A percentile compares a stretch with the other conserved stretches of the same genome.
These are phyloP conservation scores for Trichophaea hybrida DNA, from an alignment of 2,329 filamentous ascomycete species.

Conservation along the genomic window DNA sequence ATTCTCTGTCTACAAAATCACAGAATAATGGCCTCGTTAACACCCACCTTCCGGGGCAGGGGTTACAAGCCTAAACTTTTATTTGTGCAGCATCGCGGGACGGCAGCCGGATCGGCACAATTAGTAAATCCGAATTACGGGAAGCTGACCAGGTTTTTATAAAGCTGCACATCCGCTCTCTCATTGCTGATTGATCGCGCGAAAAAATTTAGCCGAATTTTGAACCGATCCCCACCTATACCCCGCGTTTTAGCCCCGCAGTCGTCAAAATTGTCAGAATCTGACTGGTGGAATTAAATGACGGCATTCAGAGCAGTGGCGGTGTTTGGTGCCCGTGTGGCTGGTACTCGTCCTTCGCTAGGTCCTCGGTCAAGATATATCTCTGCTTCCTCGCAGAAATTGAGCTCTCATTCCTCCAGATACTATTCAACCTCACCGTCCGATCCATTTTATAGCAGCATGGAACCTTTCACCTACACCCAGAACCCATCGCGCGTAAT, in stretches of 20 bases:
- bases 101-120: background rate
- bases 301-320: background rate
- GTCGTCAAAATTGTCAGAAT: background rate
- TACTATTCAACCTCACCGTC: background rate
- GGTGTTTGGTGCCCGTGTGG: background rate
- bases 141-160: background rate
- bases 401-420: background rate
- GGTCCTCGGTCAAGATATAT: background rate
- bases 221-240: background rate
- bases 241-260: conserved; percentile 2
- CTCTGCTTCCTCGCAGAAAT: background rate
- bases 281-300: conserved; percentile 5
- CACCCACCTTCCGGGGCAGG: no score
- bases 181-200: background rate
- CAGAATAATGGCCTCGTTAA: no score
- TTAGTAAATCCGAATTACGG: background rate
- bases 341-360: background rate
- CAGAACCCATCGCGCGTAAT: conserved; percentile 41
- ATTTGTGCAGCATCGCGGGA: background rate
- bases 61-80: background rate
- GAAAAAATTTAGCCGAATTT: conserved; percentile 3
- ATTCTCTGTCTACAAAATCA: no score
- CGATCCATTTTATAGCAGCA: background rate
- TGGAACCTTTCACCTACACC: conserved; percentile 39
- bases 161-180: background rate